Base-by-base conservation (phyloP, 1,284 basidiomycete species). In the Marasmius fiardii region DNA sequence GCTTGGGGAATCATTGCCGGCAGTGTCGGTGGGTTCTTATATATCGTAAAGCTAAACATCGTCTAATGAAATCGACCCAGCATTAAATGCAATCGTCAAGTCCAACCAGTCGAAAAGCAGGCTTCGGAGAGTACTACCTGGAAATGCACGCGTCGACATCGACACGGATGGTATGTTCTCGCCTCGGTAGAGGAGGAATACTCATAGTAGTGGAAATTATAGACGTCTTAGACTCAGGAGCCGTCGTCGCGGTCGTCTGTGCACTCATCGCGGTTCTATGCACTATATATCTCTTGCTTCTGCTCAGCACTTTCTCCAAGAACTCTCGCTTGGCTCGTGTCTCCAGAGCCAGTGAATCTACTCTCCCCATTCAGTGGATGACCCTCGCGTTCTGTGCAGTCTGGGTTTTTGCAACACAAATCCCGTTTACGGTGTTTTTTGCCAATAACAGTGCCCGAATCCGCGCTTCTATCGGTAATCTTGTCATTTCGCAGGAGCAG, bases 341-440 rank as follows among this genome's bases (percentile, higher is more conserved):
- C 45, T n/a, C 21, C 23, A 28, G 11, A 47, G 44, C 24, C 45
- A 28, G 24, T 52, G 51, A 34, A 55, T 72, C 18, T 65, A 68
- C 43, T 53, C 65, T 74, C 34, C 68, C 66, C 23, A 51, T 72
- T 34, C 75, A 80, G 66, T 68, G 71, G 3, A 60, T 61, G 50
- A 37, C 74, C 21, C 71, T 85, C 48, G 64, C 71, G 20, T 75
- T 85, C 65, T 73, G 74, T 57, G 68, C 74, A 23, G 33, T 74
- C 4, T 81, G 80, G 75, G 67, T 86, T 43, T 74, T 86, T 61
- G 82, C 78, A 4, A 67, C 74, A 20, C 69, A 80, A 52, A 71
- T 85, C 20, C 74, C 83, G 1, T 82, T 77, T 66, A 80, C 79
- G 43, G 63, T 73, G 62, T 80, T 78, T 65, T 80, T 80, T 59